A percentile compares a stretch with the other conserved stretches of the same genome.
Evolutionary conservation across 177 flowering plant species (phyloP).

Genomic region (Vitis hybrid): DNA sequence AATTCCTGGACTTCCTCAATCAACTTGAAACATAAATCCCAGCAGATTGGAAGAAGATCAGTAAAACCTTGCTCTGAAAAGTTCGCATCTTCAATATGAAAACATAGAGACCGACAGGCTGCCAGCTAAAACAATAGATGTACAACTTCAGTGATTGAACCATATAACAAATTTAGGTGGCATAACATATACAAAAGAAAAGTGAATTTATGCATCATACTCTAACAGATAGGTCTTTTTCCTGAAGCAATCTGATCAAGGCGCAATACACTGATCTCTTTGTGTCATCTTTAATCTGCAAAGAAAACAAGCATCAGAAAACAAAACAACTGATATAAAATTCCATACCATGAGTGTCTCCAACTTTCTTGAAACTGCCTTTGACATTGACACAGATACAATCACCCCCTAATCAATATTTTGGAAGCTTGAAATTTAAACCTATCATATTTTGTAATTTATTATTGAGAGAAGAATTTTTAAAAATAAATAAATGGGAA

Average conservation of each 20-base stretch:
- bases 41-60: constrained; percentile 83
- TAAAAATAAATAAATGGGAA: too few species aligned
- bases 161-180: not conserved
- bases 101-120: constrained; percentile 77
- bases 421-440: too few species aligned
- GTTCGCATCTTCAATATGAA: constrained; percentile 82
- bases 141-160: constrained; percentile 8
- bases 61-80: constrained; percentile 65
- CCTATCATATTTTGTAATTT: too few species aligned
- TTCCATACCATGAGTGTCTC: too few species aligned
- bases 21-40: constrained; percentile 81
- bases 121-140: constrained; percentile 62
- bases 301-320: not conserved
- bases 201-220: constrained; percentile 33
- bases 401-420: too few species aligned
- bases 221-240: constrained; percentile 76
- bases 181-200: not conserved
- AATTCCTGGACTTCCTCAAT: constrained; percentile 89
- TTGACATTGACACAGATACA: too few species aligned
- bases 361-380: too few species aligned
- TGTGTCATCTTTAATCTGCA: constrained; percentile 85
- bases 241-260: constrained; percentile 81
- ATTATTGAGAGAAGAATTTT: too few species aligned
- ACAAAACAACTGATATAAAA: too few species aligned
- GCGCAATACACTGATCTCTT: constrained; percentile 82